phyloP scores from a whole-genome alignment of 768 basidiomycete genomes.

The Serendipita sp. region DNA sequence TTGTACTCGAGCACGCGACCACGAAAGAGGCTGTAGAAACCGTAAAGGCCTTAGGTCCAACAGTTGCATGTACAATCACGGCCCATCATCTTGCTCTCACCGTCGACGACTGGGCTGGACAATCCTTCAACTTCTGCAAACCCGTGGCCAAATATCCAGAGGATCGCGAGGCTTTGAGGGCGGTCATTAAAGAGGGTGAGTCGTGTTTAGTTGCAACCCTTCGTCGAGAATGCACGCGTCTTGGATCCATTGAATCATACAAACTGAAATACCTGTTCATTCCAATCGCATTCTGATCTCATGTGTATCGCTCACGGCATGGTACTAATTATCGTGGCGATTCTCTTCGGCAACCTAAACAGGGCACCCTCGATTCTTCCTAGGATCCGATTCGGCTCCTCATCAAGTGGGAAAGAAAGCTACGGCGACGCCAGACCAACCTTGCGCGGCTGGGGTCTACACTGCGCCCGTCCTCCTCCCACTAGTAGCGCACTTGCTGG shows the following conservation, averaged over 20 bases:
- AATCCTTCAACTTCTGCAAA: conserved; percentile 93
- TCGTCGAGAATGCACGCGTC: neutral
- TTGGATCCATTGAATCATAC: neutral
- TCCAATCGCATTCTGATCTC: neutral
- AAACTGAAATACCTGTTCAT: neutral
- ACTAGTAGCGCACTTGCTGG: conserved; percentile 72
- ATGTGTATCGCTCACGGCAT: neutral
- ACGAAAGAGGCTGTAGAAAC: conserved; percentile 80
- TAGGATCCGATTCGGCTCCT: conserved; percentile 93
- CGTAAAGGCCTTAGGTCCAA: conserved; percentile 60
- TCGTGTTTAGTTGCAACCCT: neutral
- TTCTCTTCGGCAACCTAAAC: neutral
- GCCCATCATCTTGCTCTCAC: conserved; percentile 89
- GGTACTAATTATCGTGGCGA: neutral
- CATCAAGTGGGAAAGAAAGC: conserved; percentile 60
- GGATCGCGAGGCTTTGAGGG: conserved; percentile 67
- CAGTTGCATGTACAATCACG: conserved; percentile 92
- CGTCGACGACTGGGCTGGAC: conserved; percentile 93
- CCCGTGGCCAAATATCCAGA: conserved; percentile 94
- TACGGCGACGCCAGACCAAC: conserved; percentile 45
- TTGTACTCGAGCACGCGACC: conserved; percentile 94
- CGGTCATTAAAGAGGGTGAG: conserved; percentile 59
- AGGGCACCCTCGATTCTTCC: conserved; percentile 91
- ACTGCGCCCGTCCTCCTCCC: conserved; percentile 87
- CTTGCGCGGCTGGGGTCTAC: conserved; percentile 92